A percentile compares a stretch with the other conserved stretches of the same genome.
Conservation (phyloP, 2,329 filamentous ascomycete genomes). For the Elsinoe ampelina region DNA sequence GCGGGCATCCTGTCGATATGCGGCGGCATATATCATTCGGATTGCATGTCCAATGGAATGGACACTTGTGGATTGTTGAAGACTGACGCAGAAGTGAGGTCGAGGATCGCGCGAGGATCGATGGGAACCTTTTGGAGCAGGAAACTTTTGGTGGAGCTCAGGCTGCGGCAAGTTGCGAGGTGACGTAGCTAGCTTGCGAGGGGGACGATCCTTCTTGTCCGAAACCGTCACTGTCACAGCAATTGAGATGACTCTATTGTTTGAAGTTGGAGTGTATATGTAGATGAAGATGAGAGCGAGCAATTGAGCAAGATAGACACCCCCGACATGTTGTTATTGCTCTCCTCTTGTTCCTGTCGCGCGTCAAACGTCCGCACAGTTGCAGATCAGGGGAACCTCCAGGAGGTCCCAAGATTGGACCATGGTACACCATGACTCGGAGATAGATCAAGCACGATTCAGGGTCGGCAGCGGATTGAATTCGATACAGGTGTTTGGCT, state of each 20-base stretch:
- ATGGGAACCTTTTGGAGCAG: not conserved
- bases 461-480: too few relatives aligned
- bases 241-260: not conserved
- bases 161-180: not conserved
- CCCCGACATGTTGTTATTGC: not conserved
- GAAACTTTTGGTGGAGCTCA: not conserved
- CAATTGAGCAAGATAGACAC: not conserved
- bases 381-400: conserved; percentile 10
- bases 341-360: not conserved
- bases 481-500: too few relatives aligned
- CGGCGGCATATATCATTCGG: not conserved
- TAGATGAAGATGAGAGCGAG: not conserved
- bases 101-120: not conserved
- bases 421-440: not conserved
- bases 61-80: not conserved
- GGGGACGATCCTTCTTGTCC: not conserved
- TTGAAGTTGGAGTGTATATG: not conserved
- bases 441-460: too few relatives aligned
- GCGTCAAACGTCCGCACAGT: not conserved
- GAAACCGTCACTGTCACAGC: not conserved
- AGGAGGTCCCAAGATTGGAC: not conserved
- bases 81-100: not conserved
- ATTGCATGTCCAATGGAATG: not conserved
- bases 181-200: not conserved
- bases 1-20: not conserved